Evolutionary conservation across 495 filamentous ascomycete genomes (phyloP), one percentile per base, ranked within the genome.

Genomic region (Penicillium turbatum): DNA sequence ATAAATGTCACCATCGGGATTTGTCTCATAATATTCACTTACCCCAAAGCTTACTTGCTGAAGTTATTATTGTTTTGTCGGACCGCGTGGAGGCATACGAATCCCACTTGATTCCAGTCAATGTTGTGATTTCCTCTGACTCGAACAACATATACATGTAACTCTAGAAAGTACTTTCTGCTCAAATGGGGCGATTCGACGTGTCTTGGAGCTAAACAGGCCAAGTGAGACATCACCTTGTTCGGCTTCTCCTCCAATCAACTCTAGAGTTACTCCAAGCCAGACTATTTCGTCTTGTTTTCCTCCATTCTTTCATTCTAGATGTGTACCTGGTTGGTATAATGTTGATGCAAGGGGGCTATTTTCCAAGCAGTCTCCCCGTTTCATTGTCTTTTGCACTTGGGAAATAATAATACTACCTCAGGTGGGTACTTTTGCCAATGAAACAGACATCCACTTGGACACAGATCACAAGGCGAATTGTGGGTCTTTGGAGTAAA

Each of bases 1-100:
- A 37, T 19, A 38, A 49, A 38, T 19, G 27, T 24, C 21, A 4
- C 21, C 2, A 27, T 10, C 9, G 12, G 6, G 26, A 13, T 17
- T 10, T 32, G 35, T 32, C 16, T 41, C 37, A 17, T 35, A 24
- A 21, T 6, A 30, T 45, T 27, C 21, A 17, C 16, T 5, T n/a
- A 21, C 26, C 34, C 15, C 38, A 12, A 32, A 21, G 30, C 29
- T 35, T 35, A 48, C 45, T 13, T 48, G n/a, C 17, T 12, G 12
- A 35, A 47, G 44, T 36, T 44, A 44, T 5, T 6, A 15, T n/a
- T 12, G 13, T 10, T 13, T 37, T 37, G n/a, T 13, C 35, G 5
- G 62, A 58, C 55, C 55, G 61, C 59, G 58, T 56, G 53, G 59
- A 56, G 42, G 55, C 53, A 34, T 57, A 64, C 59, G 62, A 56